phyloP scores from a whole-genome alignment of 768 basidiomycete species.

The Calocera cornea region DNA sequence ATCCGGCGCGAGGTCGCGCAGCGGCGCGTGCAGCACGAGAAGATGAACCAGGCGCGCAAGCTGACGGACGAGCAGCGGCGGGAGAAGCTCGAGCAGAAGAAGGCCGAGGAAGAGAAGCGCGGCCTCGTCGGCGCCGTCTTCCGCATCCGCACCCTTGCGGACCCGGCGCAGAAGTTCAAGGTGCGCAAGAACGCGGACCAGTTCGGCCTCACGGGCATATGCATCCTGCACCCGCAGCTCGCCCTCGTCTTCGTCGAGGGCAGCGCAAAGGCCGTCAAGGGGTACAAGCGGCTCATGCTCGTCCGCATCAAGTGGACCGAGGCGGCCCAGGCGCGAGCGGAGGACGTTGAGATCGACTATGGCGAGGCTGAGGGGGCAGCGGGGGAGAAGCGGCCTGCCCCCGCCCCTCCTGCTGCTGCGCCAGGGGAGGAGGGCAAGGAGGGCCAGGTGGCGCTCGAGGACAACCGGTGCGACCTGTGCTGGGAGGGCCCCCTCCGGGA shows the following conservation, averaged over 20 bases:
- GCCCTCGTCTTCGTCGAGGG: constrained; percentile 91
- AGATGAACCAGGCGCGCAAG: constrained; percentile 85
- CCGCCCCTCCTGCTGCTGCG: constrained; percentile 11
- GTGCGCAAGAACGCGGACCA: constrained; percentile 94
- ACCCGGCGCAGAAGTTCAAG: constrained; percentile 90
- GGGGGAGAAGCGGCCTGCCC: too few species aligned
- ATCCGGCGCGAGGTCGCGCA: constrained; percentile 87
- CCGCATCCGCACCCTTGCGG: constrained; percentile 79
- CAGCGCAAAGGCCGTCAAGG: constrained; percentile 65
- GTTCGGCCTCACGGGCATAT: constrained; percentile 70
- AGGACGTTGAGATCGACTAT: constrained; percentile 50
- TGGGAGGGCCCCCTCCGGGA: constrained; percentile 90
- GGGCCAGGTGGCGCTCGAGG: constrained; percentile 45
- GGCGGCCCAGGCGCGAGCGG: constrained; percentile 61
- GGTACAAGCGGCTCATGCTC: constrained; percentile 78
- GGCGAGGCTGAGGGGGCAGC: constrained; percentile 30
- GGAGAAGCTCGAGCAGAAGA: constrained; percentile 78
- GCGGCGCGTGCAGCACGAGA: constrained; percentile 78
- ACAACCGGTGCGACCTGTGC: constrained; percentile 78
- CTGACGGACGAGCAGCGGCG: constrained; percentile 79
- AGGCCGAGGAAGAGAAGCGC: constrained; percentile 74
- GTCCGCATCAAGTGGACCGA: constrained; percentile 90
- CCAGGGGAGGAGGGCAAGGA: constrained; percentile 12
- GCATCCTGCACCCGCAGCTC: constrained; percentile 82
- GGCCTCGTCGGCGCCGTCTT: constrained; percentile 74